Conservation (phyloP, 495 filamentous ascomycete species). For the Haplographium delicatum region DNA sequence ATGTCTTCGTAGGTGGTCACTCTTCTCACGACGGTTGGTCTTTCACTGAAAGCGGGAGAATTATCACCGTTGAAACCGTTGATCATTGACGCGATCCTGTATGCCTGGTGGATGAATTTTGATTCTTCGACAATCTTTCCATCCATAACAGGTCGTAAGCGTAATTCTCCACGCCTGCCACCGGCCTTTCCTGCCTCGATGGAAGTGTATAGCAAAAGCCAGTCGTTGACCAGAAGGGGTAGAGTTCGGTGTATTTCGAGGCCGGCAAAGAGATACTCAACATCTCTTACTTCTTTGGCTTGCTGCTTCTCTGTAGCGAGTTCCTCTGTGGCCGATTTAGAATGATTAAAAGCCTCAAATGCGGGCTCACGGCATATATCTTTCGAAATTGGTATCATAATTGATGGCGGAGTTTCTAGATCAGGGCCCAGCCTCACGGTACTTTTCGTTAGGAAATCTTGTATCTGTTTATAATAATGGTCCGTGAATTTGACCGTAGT, state of each 20-base stretch:
- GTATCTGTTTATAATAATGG: not conserved
- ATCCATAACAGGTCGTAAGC: slow-evolving; percentile 24
- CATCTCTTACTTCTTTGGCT: slow-evolving; percentile 7
- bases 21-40: too few relatives aligned
- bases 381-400: slow-evolving; percentile 30
- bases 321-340: not conserved
- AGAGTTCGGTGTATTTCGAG: slow-evolving; percentile 38
- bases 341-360: slow-evolving; percentile 17
- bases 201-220: slow-evolving; percentile 37
- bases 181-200: slow-evolving; percentile 39
- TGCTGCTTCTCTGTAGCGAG: not conserved
- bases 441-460: slow-evolving; percentile 32
- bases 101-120: not conserved
- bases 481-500: slow-evolving; percentile 2
- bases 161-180: slow-evolving; percentile 37
- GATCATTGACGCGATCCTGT: not conserved
- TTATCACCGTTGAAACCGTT: not conserved
- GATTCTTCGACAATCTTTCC: not conserved
- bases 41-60: too few relatives aligned
- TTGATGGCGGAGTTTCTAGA: slow-evolving; percentile 32
- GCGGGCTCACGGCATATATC: slow-evolving; percentile 5
- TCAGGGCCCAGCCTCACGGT: slow-evolving; percentile 30
- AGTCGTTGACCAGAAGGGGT: slow-evolving; percentile 30
- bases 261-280: slow-evolving; percentile 42
- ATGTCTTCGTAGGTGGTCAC: not conserved